Percentiles rank a stretch among this genome's conserved stretches.
These are phyloP conservation scores for Echinochloa phyllopogon DNA, from an alignment of 176 grass and related monocot species.

Conservation along the genomic window DNA sequence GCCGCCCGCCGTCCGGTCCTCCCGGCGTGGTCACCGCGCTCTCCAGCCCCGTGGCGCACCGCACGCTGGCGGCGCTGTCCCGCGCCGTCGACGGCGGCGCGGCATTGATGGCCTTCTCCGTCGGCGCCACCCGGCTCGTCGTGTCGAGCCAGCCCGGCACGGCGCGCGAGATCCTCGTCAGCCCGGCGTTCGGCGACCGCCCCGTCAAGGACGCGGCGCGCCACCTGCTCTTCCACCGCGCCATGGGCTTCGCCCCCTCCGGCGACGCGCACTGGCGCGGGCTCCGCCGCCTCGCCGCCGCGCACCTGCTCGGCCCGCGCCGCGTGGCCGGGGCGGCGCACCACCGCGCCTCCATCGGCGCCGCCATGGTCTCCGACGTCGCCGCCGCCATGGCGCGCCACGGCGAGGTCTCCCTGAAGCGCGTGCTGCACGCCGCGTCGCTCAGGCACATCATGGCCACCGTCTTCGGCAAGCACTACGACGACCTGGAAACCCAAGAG, in stretches of 20 bases:
- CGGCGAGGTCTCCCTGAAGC: conserved; percentile 46
- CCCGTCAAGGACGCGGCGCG: conserved; percentile 79
- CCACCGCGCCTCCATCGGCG: conserved; percentile 43
- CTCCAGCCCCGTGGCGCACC: conserved; percentile 56
- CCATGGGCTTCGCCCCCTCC: conserved; percentile 83
- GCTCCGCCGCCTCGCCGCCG: conserved; percentile 53
- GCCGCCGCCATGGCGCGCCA: conserved; percentile 35
- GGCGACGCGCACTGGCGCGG: conserved; percentile 70
- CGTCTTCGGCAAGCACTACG: conserved; percentile 72
- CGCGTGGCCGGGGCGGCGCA: conserved; percentile 33
- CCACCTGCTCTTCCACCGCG: conserved; percentile 78
- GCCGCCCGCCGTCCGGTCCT: conserved; percentile 40
- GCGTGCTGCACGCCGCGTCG: conserved; percentile 59
- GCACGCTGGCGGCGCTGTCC: conserved; percentile 46
- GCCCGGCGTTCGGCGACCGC: conserved; percentile 71
- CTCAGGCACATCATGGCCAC: conserved; percentile 64
- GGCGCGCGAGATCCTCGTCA: conserved; percentile 68
- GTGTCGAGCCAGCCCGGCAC: conserved; percentile 70
- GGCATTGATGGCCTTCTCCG: conserved; percentile 65
- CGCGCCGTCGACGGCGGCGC: conserved; percentile 36
- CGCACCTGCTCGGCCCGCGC: conserved; percentile 66
- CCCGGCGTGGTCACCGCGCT: conserved; percentile 48
- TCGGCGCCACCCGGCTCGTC: conserved; percentile 74
- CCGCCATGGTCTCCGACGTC: conserved; percentile 48
- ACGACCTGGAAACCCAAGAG: conserved; percentile 43